These are phyloP conservation scores for Leishmania guyanensis DNA, from an alignment of 208 protist genomes.

Conservation along the genomic window DNA sequence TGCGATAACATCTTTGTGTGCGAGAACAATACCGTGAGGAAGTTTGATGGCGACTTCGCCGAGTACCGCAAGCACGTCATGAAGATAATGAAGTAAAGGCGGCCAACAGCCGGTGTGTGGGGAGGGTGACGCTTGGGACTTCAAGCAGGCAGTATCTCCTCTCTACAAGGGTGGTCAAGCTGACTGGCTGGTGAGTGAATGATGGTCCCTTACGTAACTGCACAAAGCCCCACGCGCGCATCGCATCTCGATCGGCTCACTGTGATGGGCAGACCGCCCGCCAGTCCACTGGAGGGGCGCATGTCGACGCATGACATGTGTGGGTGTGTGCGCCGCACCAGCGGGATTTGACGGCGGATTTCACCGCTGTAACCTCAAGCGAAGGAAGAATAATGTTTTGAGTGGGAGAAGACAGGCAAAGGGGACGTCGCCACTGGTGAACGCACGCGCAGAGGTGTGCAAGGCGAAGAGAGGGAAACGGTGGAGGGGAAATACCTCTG, in stretches of 20 bases:
- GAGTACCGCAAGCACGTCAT: constrained; percentile 87
- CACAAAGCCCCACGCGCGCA: background rate
- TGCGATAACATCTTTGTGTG: constrained; percentile 93
- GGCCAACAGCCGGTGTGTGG: background rate
- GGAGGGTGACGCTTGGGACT: background rate
- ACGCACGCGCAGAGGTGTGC: background rate
- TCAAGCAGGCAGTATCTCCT: background rate
- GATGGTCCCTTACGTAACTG: background rate
- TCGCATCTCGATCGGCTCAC: background rate
- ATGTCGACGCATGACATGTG: background rate
- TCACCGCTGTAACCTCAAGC: background rate
- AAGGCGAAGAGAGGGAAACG: background rate
- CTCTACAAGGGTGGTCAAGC: background rate
- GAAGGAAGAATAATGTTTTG: background rate
- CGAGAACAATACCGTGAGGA: constrained; percentile 68
- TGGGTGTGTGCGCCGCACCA: background rate
- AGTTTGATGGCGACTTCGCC: constrained; percentile 88
- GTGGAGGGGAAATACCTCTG: background rate
- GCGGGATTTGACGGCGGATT: background rate
- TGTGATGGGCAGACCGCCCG: background rate
- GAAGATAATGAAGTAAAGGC: constrained; percentile 66
- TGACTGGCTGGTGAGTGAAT: background rate
- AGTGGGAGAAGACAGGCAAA: background rate
- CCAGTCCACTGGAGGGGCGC: background rate
- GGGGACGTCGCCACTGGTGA: background rate